Conservation (phyloP, 345 rosid species). For the Adansonia digitata region DNA sequence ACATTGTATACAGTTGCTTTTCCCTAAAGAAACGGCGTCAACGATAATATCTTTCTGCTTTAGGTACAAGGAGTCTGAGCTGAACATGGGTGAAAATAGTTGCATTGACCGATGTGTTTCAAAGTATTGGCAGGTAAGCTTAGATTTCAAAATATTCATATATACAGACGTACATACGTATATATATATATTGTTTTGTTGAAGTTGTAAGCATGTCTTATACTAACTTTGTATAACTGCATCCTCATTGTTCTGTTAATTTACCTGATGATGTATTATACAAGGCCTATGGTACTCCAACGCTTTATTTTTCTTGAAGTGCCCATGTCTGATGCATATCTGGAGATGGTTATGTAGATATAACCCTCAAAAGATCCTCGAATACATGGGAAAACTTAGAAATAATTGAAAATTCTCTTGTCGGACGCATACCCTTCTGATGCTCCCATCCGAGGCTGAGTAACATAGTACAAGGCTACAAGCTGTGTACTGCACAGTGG, state of each 20-base stretch:
- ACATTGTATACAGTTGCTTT: not conserved
- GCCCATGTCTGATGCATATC: too few species aligned
- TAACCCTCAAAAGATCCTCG: too few species aligned
- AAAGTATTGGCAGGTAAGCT: slow-evolving; percentile 78
- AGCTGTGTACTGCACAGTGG: not conserved
- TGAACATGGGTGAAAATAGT: slow-evolving; percentile 98
- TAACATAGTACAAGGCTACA: too few species aligned
- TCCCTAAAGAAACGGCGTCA: not conserved
- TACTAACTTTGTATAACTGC: not conserved
- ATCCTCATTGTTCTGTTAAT: not conserved
- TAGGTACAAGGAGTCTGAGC: slow-evolving; percentile 91
- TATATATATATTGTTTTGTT: not conserved
- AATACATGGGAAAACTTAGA: too few species aligned
- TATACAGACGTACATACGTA: too few species aligned
- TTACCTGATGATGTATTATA: not conserved
- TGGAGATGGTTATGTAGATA: too few species aligned
- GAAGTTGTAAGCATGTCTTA: not conserved
- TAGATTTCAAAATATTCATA: not conserved
- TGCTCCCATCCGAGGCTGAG: too few species aligned
- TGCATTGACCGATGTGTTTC: slow-evolving; percentile 98
- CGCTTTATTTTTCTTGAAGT: too few species aligned
- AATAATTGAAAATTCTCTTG: too few species aligned
- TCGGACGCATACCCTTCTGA: too few species aligned
- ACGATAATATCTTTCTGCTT: not conserved
- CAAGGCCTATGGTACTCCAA: not conserved